Percentiles rank a stretch among this genome's conserved stretches.
Evolutionary conservation across 1,284 basidiomycete species (phyloP).

Genomic region (Cryptococcus sp.): DNA sequence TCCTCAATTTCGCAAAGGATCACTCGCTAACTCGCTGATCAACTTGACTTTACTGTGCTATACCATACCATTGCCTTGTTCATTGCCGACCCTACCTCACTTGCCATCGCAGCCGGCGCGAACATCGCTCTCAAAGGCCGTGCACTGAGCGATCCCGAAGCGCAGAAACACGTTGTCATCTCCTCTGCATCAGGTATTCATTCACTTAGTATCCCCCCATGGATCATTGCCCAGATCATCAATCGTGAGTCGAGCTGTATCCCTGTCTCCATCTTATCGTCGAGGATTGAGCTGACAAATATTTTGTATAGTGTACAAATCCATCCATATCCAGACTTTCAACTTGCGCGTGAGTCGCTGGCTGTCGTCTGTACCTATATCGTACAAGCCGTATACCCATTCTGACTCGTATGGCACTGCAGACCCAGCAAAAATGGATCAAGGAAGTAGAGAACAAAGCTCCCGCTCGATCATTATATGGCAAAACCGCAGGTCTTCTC

Average conservation of each 20-base stretch:
- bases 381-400: not conserved
- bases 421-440: slow-evolving; percentile 15
- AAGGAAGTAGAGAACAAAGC: slow-evolving; percentile 5
- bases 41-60: not conserved
- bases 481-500: slow-evolving; percentile 37
- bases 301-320: slow-evolving; percentile 2
- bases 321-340: not conserved
- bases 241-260: slow-evolving; percentile 23
- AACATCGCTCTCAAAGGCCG: slow-evolving; percentile 33
- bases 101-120: slow-evolving; percentile 33
- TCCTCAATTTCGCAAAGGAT: too few relatives aligned
- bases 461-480: slow-evolving; percentile 17
- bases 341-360: slow-evolving; percentile 6
- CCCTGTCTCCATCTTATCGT: too few relatives aligned
- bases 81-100: not conserved
- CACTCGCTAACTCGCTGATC: not conserved
- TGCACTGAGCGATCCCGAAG: slow-evolving; percentile 27
- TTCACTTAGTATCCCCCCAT: slow-evolving; percentile 45
- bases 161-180: slow-evolving; percentile 32
- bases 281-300: not conserved
- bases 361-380: not conserved
- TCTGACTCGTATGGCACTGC: not conserved
- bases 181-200: slow-evolving; percentile 46
- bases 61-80: too few relatives aligned
- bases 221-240: slow-evolving; percentile 42